Base-by-base conservation (phyloP, 805 yeast genomes). In the Pichia thaimueangensis region DNA sequence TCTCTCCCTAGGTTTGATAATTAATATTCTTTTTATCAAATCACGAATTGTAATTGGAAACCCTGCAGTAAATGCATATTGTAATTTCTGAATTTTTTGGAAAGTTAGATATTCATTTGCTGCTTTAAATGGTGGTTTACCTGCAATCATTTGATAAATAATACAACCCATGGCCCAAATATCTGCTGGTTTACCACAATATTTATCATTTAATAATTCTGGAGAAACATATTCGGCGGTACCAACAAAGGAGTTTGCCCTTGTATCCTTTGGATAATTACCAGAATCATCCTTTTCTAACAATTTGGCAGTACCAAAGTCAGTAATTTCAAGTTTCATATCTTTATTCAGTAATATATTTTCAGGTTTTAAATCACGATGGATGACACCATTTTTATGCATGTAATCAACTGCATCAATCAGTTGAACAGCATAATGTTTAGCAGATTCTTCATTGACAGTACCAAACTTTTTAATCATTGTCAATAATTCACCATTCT, bases 191-290 rank as follows among this genome's bases (percentile, higher is more conserved):
- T 74, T 75, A 5, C 82, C 81, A 52, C 78, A 72, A 51, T 77
- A 80, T 53, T 82, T 84, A 54, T 74, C 84, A 48, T 81, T 86
- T 45, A 85, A 65, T 30, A 85, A 64, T 54, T 85, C 95, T 0
- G 95, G 94, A 0, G 89, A 80, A 6, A 84, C 89, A 53, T 83
- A 83, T 52, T 83, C 91, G 0, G 91, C 91, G 0, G 91, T 84
- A 4, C 95, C 95, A 23, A 85, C 94, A 63, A 85, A 85, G 0
- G 93, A 84, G 50, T 75, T 80, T 0, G 93, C 88, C 52, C 78
- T 70, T 2, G 79, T 76, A 53, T 82, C 82, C 13, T 71, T 55
- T 9, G 89, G 88, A 54, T 78, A 83, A 9, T 62, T 65, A 30
- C 74, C 78, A n/a, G 69, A 62, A 3, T 60, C 68, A 20, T 67